Percentiles rank a stretch among this genome's conserved stretches.
phyloP scores from a whole-genome alignment of 768 basidiomycete genomes.

The Hydnomerulius pinastri region DNA sequence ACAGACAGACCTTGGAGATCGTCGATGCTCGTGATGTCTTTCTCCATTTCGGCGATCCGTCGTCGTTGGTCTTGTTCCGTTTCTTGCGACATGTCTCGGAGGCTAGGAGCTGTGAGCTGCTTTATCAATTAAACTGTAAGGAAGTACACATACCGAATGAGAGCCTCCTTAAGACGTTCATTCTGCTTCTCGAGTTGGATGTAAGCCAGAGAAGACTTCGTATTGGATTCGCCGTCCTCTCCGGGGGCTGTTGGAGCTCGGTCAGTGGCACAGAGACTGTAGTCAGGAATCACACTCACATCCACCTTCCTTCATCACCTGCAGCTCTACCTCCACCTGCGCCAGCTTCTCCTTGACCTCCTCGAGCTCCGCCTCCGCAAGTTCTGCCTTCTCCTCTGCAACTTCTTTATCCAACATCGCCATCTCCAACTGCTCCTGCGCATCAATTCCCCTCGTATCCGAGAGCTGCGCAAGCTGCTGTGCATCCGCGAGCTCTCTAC shows the following conservation, averaged over 20 bases:
- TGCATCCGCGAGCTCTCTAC: constrained; percentile 76
- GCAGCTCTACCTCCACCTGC: constrained; percentile 80
- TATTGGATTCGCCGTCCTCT: constrained; percentile 34
- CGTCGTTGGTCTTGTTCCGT: constrained; percentile 82
- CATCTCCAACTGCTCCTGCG: constrained; percentile 93
- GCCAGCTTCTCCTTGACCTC: constrained; percentile 78
- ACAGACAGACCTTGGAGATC: constrained; percentile 71
- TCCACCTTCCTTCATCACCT: constrained; percentile 67
- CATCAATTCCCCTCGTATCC: constrained; percentile 71
- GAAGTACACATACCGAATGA: constrained; percentile 60
- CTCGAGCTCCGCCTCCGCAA: constrained; percentile 75
- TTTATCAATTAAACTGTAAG: not conserved
- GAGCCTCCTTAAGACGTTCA: constrained; percentile 90
- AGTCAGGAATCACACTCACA: constrained; percentile 18
- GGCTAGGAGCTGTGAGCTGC: constrained; percentile 39
- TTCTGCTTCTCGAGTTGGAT: constrained; percentile 97
- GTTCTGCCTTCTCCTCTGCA: constrained; percentile 89
- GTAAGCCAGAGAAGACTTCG: constrained; percentile 64
- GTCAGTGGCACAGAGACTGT: constrained; percentile 6
- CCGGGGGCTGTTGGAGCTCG: constrained; percentile 14
- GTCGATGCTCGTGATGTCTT: constrained; percentile 75
- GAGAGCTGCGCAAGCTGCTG: constrained; percentile 73
- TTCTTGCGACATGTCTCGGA: constrained; percentile 88
- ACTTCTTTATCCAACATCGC: constrained; percentile 94
- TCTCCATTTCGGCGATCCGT: constrained; percentile 86